Percentiles rank a stretch among this genome's conserved stretches.
These are phyloP conservation scores for Pseudofabraea citricarpa DNA, from an alignment of 2,329 filamentous ascomycete genomes.

Conservation along the genomic window DNA sequence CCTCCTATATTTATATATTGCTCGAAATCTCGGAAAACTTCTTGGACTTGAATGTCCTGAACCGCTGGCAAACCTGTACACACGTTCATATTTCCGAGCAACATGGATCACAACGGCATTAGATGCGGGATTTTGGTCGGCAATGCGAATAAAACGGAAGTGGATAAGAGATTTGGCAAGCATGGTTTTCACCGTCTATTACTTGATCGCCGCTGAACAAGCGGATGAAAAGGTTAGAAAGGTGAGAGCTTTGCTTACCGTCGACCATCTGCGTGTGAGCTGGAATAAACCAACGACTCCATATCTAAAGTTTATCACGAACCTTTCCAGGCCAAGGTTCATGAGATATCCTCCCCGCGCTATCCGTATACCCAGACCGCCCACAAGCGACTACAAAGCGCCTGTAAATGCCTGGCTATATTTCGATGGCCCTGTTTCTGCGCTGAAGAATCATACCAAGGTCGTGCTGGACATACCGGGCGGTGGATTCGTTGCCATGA, in stretches of 20 bases:
- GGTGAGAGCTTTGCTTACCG: slow-evolving; percentile 77
- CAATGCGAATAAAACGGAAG: slow-evolving; percentile 81
- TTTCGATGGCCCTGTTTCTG: slow-evolving; percentile 80
- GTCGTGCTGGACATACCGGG: slow-evolving; percentile 87
- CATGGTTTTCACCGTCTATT: slow-evolving; percentile 82
- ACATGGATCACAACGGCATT: slow-evolving; percentile 95
- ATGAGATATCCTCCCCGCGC: slow-evolving; percentile 77
- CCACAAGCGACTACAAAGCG: slow-evolving; percentile 75
- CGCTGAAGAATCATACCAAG: slow-evolving; percentile 70
- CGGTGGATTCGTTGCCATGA: slow-evolving; percentile 95
- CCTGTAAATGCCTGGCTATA: slow-evolving; percentile 87
- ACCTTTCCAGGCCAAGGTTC: slow-evolving; percentile 70
- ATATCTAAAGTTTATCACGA: slow-evolving; percentile 70
- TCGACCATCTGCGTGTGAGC: slow-evolving; percentile 85
- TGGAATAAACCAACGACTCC: slow-evolving; percentile 96
- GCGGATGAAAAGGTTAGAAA: slow-evolving; percentile 96
- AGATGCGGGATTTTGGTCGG: slow-evolving; percentile 97
- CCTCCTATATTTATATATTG: slow-evolving; percentile 85
- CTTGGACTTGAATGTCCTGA: slow-evolving; percentile 89
- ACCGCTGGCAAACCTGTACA: slow-evolving; percentile 90
- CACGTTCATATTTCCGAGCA: slow-evolving; percentile 85
- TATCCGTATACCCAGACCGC: slow-evolving; percentile 78
- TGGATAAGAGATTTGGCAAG: slow-evolving; percentile 80
- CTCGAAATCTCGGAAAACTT: slow-evolving; percentile 90
- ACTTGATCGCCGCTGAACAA: slow-evolving; percentile 86